These are phyloP conservation scores for Trichoderma asperellum DNA, from an alignment of 2,329 filamentous ascomycete species.

Conservation along the genomic window DNA sequence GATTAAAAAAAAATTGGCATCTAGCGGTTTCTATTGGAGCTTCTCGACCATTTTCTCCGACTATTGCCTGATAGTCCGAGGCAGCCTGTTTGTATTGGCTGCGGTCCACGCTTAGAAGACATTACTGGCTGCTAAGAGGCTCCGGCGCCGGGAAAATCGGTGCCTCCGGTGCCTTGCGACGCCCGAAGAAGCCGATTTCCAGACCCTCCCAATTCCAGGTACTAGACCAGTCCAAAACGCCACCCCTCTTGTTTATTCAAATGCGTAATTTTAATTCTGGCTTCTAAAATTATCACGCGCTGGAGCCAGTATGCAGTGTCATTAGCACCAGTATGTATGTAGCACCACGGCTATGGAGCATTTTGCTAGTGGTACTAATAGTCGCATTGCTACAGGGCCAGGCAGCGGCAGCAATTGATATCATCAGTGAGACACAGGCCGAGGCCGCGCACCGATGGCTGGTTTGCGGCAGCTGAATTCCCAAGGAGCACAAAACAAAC, in stretches of 20 bases:
- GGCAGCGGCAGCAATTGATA: not conserved
- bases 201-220: conserved; percentile 14
- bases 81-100: not conserved
- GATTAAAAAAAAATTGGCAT: not conserved
- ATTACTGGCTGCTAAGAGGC: not conserved
- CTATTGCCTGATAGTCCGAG: conserved; percentile 18
- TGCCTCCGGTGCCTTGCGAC: not conserved
- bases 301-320: not conserved
- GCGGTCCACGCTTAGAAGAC: not conserved
- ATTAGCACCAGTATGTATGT: not conserved
- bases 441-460: not conserved
- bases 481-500: not conserved
- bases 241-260: not conserved
- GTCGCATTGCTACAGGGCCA: not conserved
- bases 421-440: not conserved
- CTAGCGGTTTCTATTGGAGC: not conserved
- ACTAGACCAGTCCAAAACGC: conserved; percentile 10
- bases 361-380: not conserved
- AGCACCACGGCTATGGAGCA: not conserved
- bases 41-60: not conserved
- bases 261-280: conserved; percentile 14
- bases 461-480: not conserved
- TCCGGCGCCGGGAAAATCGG: conserved; percentile 1
- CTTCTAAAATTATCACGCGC: conserved; percentile 27
- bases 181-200: conserved; percentile 10